Conservation (phyloP, 1,139 yeast species). For the Sugiyamaella castrensis region DNA sequence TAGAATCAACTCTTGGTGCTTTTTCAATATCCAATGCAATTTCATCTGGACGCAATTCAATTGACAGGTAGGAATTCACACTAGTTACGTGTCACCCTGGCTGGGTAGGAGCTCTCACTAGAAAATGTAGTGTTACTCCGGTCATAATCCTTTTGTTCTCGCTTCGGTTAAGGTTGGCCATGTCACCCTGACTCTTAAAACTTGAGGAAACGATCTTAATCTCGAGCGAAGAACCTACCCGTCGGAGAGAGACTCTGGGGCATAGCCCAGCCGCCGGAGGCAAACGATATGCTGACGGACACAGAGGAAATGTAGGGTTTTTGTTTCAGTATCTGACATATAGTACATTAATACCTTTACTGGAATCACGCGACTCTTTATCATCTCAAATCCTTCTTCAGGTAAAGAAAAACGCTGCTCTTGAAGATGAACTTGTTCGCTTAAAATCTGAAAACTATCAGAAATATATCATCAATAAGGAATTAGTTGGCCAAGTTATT, state of each 20-base stretch:
- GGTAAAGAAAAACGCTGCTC: not conserved
- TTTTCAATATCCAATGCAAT: slow-evolving; percentile 3
- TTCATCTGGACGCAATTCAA: slow-evolving; percentile 5
- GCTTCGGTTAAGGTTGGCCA: no score
- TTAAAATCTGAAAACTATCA: slow-evolving; percentile 2
- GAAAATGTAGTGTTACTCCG: no score
- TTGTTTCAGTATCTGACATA: not conserved
- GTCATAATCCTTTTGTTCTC: no score
- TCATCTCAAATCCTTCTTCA: slow-evolving; percentile 13
- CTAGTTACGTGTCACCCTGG: no score
- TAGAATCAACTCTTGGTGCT: slow-evolving; percentile 9
- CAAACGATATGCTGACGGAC: no score
- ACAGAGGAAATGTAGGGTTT: no score
- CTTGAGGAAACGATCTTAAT: no score
- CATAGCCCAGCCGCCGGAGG: no score
- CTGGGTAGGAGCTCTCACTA: no score
- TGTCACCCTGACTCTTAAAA: no score
- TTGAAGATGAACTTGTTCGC: slow-evolving; percentile 5
- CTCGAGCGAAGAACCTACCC: no score
- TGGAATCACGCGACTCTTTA: slow-evolving; percentile 18
- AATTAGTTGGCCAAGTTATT: slow-evolving; percentile 6
- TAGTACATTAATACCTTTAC: slow-evolving; percentile 12
- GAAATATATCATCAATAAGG: slow-evolving; percentile 6
- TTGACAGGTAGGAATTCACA: slow-evolving; percentile 9
- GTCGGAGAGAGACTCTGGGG: no score